A percentile compares a stretch with the other conserved stretches of the same genome.
Conservation (phyloP, 2,329 filamentous ascomycete species). For the Tolypocladium cylindrosporum region DNA sequence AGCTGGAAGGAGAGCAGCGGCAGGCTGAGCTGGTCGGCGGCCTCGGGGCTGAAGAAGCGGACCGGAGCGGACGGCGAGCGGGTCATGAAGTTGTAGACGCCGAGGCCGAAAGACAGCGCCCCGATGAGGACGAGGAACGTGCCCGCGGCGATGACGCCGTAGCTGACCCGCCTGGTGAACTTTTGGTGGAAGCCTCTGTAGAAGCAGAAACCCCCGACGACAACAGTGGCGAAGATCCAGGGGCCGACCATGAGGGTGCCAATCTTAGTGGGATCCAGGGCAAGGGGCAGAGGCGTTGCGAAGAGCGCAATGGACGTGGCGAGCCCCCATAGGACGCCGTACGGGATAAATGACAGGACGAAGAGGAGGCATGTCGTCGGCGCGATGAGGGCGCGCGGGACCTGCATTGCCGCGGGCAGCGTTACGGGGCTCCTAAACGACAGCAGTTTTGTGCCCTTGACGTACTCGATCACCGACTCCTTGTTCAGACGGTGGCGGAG, state of each 20-base stretch:
- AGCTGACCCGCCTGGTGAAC: constrained; percentile 22
- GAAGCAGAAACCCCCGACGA: constrained; percentile 22
- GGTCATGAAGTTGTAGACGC: constrained; percentile 21
- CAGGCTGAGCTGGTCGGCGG: constrained; percentile 20
- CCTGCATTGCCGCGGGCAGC: constrained; percentile 27
- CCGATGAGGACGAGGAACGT: constrained; percentile 29
- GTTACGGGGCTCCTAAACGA: constrained; percentile 24
- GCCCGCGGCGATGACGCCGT: constrained; percentile 24
- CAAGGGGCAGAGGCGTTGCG: constrained; percentile 33
- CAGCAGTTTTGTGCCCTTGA: constrained; percentile 27
- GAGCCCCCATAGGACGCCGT: constrained; percentile 36
- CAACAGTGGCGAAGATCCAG: constrained; percentile 27
- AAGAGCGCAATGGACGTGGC: constrained; percentile 34
- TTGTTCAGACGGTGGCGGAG: constrained; percentile 19
- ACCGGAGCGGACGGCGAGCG: constrained; percentile 7
- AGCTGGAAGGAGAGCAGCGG: constrained; percentile 34
- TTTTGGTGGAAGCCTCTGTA: constrained; percentile 17
- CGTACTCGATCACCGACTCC: constrained; percentile 24
- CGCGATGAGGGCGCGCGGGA: constrained; percentile 35
- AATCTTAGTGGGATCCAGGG: constrained; percentile 25
- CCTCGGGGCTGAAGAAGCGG: constrained; percentile 15
- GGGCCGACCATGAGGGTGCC: constrained; percentile 36
- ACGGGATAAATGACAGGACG: constrained; percentile 32
- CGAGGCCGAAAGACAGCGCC: constrained; percentile 33
- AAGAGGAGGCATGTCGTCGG: constrained; percentile 39